Evolutionary conservation across 225 moss, liverwort and hornwort genomes (phyloP).

Genomic region (Thuidium tamariscinum): DNA sequence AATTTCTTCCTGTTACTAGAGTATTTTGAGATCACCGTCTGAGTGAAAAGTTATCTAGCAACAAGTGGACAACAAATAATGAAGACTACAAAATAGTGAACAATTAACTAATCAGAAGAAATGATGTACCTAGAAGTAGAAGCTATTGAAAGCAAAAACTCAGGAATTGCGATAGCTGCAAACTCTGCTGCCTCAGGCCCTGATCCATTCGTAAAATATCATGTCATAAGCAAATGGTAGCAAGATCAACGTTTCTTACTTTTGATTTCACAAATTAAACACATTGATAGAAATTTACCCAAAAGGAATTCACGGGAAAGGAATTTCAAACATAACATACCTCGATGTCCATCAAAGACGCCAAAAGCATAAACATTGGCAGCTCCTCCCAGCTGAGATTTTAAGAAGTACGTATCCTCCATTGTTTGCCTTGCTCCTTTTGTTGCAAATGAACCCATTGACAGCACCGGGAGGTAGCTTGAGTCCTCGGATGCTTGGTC

Average conservation of each 20-base stretch:
- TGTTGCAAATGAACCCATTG: conserved; percentile 45
- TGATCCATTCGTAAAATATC: conserved; percentile 10
- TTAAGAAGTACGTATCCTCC: conserved; percentile 54
- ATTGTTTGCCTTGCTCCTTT: conserved; percentile 58
- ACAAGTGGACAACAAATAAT: not conserved
- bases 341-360: conserved; percentile 65
- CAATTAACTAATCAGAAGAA: not conserved
- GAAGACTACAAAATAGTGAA: not conserved
- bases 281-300: not conserved
- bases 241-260: not conserved
- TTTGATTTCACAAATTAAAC: not conserved
- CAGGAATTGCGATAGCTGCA: conserved; percentile 46
- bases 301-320: not conserved
- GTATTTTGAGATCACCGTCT: not conserved
- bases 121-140: conserved; percentile 6
- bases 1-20: not conserved
- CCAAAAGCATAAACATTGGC: conserved; percentile 40
- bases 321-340: not conserved
- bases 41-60: not conserved
- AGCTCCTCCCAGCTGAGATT: conserved; percentile 25
- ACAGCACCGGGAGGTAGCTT: conserved; percentile 35
- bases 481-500: not conserved
- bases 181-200: conserved; percentile 67
- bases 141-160: conserved; percentile 26
- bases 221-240: not conserved